Conservation (phyloP, 2,329 filamentous ascomycete genomes). For the Monilinia laxa region DNA sequence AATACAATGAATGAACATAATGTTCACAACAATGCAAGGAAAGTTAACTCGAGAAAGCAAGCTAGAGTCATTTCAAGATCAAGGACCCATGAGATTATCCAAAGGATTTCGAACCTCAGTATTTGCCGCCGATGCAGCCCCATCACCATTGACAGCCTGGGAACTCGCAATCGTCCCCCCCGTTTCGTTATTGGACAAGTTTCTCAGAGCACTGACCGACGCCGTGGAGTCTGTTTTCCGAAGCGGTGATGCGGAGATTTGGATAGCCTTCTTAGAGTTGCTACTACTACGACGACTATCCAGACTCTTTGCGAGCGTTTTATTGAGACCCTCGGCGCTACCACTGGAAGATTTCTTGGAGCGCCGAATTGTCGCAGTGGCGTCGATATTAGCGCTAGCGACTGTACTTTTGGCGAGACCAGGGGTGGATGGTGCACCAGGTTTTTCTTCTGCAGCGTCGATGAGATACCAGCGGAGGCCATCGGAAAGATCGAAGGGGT, state of each 20-base stretch:
- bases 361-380: conserved; percentile 68
- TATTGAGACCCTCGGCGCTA: conserved; percentile 71
- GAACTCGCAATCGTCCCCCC: neutral
- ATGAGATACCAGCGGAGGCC: conserved; percentile 95
- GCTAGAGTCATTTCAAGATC: conserved; percentile 17
- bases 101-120: conserved; percentile 36
- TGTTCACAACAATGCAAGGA: neutral
- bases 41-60: neutral
- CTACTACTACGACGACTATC: conserved; percentile 89
- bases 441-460: conserved; percentile 90
- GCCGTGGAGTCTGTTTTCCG: conserved; percentile 32
- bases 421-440: conserved; percentile 86
- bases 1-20: neutral
- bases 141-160: conserved; percentile 17
- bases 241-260: conserved; percentile 36
- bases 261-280: conserved; percentile 73
- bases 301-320: conserved; percentile 80
- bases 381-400: conserved; percentile 82
- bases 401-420: conserved; percentile 91
- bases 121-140: conserved; percentile 24
- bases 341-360: conserved; percentile 44
- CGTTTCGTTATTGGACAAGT: conserved; percentile 14
- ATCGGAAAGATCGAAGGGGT: conserved; percentile 94
- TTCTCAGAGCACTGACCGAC: conserved; percentile 34
- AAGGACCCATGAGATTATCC: conserved; percentile 37